Evolutionary conservation across 371 early-diverging fungal species (phyloP), one percentile per base, ranked within the genome.

Genomic region (Mucor velutinosus): DNA sequence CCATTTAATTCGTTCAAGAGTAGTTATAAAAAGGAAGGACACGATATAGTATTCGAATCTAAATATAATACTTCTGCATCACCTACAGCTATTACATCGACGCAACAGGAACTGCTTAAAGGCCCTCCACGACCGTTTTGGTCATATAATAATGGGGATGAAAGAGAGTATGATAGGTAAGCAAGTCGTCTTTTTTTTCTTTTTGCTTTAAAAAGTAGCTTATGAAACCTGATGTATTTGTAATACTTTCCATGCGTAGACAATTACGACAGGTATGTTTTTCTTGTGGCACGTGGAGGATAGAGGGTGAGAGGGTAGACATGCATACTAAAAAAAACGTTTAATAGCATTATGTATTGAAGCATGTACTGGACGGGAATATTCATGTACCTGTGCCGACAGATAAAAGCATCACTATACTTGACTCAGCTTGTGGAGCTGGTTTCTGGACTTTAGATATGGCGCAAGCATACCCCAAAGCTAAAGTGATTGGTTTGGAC

Each of bases 381-480:
- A 55, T 74, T 11, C 70, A 74, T 56, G 67, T 70, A 21, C 67
- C 70, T n/a, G 23, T 70, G 4, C 4, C 57, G n/a, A 47, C 37
- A 21, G 62, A 63, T 56, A 45, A 51, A 15, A 53, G 60, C 6
- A 49, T 60, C 6, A 66, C 58, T 3, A 51, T 74, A 32, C 49
- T 74, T 1, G 70, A 74, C 27, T 53, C 64, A 25, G 74, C 64
- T 15, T 74, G 74, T 51, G 74, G 74, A 15, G 74, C 61, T 29
- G 76, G 76, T 2, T 58, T 76, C 49, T 76, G 76, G 76, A 66
- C 76, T n/a, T 47, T 67, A 21, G 76, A 76, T 35, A 73, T 73
- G 58, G 70, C 70, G 7, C 51, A 67, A 27, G 32, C 64, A 14
- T 73, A 63, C 56, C 76, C 76, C n/a, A 63, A 70, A 55, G 73